A percentile compares a stretch with the other conserved stretches of the same genome.
Conservation (phyloP, 140 eudicot species). For the Flaveria floridana region DNA sequence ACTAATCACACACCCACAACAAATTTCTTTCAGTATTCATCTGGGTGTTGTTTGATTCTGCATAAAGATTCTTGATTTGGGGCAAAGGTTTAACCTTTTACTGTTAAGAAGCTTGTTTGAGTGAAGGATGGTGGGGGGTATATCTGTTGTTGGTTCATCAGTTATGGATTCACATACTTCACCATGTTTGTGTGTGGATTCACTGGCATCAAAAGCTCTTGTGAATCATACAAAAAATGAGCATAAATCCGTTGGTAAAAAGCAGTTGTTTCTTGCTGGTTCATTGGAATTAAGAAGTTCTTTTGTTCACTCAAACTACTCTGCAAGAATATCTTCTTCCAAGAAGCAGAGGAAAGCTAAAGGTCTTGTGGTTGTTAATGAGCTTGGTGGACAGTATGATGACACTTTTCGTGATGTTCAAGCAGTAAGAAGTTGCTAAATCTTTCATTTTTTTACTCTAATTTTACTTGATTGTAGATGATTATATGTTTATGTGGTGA, state of each 20-base stretch:
- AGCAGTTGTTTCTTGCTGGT: constrained; percentile 44
- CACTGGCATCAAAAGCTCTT: constrained; percentile 45
- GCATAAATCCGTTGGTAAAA: constrained; percentile 42
- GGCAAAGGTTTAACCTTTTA: constrained; percentile 1
- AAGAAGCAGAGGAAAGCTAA: constrained; percentile 40
- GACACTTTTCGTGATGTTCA: constrained; percentile 84
- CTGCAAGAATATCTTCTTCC: constrained; percentile 39
- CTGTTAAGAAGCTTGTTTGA: not conserved
- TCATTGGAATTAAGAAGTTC: constrained; percentile 57
- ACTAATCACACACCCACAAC: constrained; percentile 37
- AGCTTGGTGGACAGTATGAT: constrained; percentile 89
- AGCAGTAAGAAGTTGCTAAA: constrained; percentile 48
- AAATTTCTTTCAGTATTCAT: constrained; percentile 28
- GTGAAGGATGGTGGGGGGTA: constrained; percentile 71
- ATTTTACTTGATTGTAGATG: not conserved
- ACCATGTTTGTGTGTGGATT: constrained; percentile 77
- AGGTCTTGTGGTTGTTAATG: constrained; percentile 63
- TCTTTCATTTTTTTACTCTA: not conserved
- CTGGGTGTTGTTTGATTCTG: constrained; percentile 39
- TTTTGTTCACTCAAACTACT: constrained; percentile 46
- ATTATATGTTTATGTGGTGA: not conserved
- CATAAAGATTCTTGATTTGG: constrained; percentile 27
- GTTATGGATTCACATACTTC: constrained; percentile 66
- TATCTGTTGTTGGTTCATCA: constrained; percentile 69
- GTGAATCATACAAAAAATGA: constrained; percentile 43